Base-by-base conservation (phyloP, 495 filamentous ascomycete genomes). In the Penicillium mononematosum region DNA sequence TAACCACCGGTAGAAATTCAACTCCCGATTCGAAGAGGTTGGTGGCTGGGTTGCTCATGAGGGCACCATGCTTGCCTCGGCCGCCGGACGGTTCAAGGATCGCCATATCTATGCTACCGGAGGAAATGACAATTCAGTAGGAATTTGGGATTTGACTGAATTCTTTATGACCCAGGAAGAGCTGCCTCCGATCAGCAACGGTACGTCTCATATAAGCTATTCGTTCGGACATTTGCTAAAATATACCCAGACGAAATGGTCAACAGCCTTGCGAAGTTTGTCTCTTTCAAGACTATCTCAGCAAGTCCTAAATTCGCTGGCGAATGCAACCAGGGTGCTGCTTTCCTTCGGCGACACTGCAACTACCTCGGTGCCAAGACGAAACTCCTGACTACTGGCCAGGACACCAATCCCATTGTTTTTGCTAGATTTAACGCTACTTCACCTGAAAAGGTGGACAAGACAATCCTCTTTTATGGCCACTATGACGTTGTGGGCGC, bases 401-500 rank as follows among this genome's bases (percentile, higher is more conserved):
- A 83, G 24, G 80, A 83, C 11, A 86, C 85, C 44, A 98, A 98
- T 68, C 94, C 94, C 2, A 84, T 98, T 22, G 90, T 98, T 1
- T 88, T 87, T 68, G 93, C 94, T 32, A 86, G 86, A 55, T 98
- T 98, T 68, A 80, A 82, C 48, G 90, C 89, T 22, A 77, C 74
- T 1, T 69, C 73, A 2, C 27, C 71, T 3, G 56, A 74, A 0
- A 71, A 90, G 82, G 66, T 82, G 70, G 82, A 91, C 22, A 96
- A 92, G 73, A 92, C 88, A 1, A 88, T 97, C 34, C 77, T 98
- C 14, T 98, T 98, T 70, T 98, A 98, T 69, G 95, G 95, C 4
- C 94, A 98, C 62, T 98, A 98, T 72, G 94, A 98, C 58, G 91
- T 98, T n/a, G 92, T 98, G n/a, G 83, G 89, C 19, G 94, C 95